These are phyloP conservation scores for Trypanosomatidae sp. DNA, from an alignment of 208 protist species.

Conservation along the genomic window DNA sequence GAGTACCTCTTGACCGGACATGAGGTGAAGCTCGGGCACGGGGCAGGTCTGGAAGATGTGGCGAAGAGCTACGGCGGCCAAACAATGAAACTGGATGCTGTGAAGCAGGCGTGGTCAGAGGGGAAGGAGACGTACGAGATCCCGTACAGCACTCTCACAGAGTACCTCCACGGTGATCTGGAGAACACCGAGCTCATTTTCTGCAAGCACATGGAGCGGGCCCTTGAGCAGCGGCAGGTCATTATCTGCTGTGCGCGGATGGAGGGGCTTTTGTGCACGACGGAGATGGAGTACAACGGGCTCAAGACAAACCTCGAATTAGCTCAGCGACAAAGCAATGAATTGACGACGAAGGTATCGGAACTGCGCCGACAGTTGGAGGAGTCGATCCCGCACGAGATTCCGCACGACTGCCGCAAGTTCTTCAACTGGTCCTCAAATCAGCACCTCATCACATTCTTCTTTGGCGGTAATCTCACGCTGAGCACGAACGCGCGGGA, in stretches of 20 bases:
- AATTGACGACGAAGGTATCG: conserved; percentile 72
- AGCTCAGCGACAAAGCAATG: conserved; percentile 77
- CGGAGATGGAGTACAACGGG: conserved; percentile 95
- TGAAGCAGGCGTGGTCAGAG: conserved; percentile 89
- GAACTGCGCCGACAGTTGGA: conserved; percentile 65
- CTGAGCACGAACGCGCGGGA: conserved; percentile 82
- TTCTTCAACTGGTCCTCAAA: conserved; percentile 95
- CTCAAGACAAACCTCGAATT: conserved; percentile 89
- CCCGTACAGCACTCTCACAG: conserved; percentile 71
- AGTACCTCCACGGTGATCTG: conserved; percentile 91
- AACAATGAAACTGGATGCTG: conserved; percentile 85
- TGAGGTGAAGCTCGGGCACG: conserved; percentile 79
- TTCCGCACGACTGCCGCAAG: conserved; percentile 81
- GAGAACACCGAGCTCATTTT: conserved; percentile 93
- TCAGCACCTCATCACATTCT: conserved; percentile 83
- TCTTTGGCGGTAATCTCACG: conserved; percentile 91
- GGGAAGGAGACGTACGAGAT: conserved; percentile 93
- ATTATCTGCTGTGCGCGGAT: conserved; percentile 86
- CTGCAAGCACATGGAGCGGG: conserved; percentile 87
- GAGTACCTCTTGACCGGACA: conserved; percentile 92
- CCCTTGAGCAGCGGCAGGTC: conserved; percentile 74
- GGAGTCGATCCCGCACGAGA: conserved; percentile 74
- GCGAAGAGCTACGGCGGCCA: conserved; percentile 91
- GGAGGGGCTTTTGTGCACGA: conserved; percentile 91
- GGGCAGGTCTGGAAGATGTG: conserved; percentile 86